phyloP scores from a whole-genome alignment of 371 early-diverging fungal genomes.

The Apophysomyces trapeziformis region DNA sequence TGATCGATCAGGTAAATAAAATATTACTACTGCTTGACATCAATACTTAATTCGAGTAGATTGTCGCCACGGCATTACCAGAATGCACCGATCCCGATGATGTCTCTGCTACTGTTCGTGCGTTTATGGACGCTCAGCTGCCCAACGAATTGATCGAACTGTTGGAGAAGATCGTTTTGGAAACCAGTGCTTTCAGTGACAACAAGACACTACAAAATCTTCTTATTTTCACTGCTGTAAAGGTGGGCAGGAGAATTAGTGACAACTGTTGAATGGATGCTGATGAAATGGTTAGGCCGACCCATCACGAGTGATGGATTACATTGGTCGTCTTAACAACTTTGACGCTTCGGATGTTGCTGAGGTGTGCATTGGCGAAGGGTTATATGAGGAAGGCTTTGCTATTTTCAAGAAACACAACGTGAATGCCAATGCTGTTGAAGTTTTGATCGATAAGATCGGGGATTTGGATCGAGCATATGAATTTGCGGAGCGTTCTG shows the following conservation, averaged over 20 bases:
- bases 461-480: constrained; percentile 92
- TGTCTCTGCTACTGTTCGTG: constrained; percentile 95
- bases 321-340: constrained; percentile 90
- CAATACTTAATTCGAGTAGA: constrained; percentile 23
- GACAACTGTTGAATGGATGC: not conserved
- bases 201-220: constrained; percentile 97
- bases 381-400: constrained; percentile 95
- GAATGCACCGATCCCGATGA: constrained; percentile 97
- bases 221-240: constrained; percentile 96
- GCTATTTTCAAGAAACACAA: constrained; percentile 92
- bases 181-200: constrained; percentile 89
- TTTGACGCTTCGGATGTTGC: constrained; percentile 97
- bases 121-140: constrained; percentile 96
- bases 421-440: constrained; percentile 84
- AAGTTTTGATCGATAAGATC: constrained; percentile 91
- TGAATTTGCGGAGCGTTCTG: constrained; percentile 93
- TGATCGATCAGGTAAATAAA: constrained; percentile 85
- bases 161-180: constrained; percentile 94
- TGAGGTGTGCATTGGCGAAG: constrained; percentile 86
- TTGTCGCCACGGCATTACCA: constrained; percentile 88
- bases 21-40: not conserved
- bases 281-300: constrained; percentile 60
- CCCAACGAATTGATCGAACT: constrained; percentile 96
- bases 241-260: constrained; percentile 40
- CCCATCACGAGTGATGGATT: constrained; percentile 91